Evolutionary conservation across 805 yeast genomes (phyloP), one percentile per base, ranked within the genome.

Genomic region (Yamadazyma nakazawae): DNA sequence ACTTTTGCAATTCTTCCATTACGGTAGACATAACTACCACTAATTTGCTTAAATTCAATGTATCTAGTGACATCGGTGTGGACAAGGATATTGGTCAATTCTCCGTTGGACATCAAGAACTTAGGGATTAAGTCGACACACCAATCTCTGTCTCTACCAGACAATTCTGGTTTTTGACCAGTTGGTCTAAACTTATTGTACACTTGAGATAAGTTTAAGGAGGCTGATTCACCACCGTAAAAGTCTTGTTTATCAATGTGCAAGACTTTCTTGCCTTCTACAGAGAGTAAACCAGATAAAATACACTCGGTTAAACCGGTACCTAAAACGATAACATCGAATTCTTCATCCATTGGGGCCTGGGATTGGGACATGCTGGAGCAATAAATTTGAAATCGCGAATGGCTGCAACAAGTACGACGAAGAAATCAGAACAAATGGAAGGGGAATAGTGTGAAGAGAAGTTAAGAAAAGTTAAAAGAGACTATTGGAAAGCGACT

Each of bases 41-140:
- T 82, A 49, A 94, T 87, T 70, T 90, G 97, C 69, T 92, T 92
- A 74, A 94, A 94, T 64, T 94, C 98, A 60, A 94, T 84, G 67
- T 92, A 92, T 55, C 96, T 77, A 24, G 98, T 92, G 47, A 94
- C 99, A 59, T 92, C 92, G 19, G 99, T 94, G 66, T 92, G 97
- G 31, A 88, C 90, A 56, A 94, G 79, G 56, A 94, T 94, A 65
- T 92, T 92, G 53, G 97, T 94, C 66, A 94, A 80, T 64, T 92
- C 99, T 36, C 99, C 99, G 62, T 90, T 88, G 46, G 97, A 91
- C 99, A 94, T 94, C 57, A 94, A 74, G 58, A 94, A 91, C 70
- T 94, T 94, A 37, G 99, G 99, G 60, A 94, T 89, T 69, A 94
- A 77, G 64, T 94, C 99, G 43, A 94, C 94, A 68, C 95, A 90